Conservation (phyloP, 2,329 filamentous ascomycete genomes). For the Cladosporium cucumerinum region DNA sequence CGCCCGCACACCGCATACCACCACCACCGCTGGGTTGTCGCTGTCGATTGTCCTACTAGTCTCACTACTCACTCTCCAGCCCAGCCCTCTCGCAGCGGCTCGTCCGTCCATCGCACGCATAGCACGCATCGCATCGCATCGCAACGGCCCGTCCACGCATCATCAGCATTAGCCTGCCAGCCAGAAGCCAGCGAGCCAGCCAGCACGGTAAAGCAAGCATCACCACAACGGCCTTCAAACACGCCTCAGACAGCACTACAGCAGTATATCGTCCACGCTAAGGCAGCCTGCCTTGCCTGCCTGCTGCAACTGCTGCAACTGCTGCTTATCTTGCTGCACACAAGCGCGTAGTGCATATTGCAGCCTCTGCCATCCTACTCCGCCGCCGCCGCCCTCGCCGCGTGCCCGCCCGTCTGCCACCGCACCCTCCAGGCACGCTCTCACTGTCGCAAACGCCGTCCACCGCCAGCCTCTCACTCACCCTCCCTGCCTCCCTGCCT, state of each 20-base stretch:
- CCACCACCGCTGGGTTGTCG: neutral
- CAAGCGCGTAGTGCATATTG: constrained; percentile 16
- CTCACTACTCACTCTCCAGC: neutral
- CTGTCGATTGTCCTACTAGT: neutral
- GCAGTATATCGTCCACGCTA: neutral
- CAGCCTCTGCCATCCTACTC: neutral
- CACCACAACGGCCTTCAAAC: neutral
- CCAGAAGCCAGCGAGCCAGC: constrained; percentile 4
- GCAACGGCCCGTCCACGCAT: constrained; percentile 16
- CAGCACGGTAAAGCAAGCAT: neutral
- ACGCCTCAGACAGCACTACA: neutral
- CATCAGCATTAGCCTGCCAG: neutral
- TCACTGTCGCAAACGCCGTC: constrained; percentile 3
- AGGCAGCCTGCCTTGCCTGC: constrained; percentile 15
- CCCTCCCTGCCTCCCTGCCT: neutral
- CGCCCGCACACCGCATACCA: constrained; percentile 16
- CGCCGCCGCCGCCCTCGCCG: neutral
- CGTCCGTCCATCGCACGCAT: neutral
- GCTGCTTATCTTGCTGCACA: constrained; percentile 7
- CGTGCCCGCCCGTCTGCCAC: constrained; percentile 13
- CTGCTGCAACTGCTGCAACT: neutral
- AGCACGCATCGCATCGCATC: constrained; percentile 6
- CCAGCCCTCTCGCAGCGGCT: constrained; percentile 9
- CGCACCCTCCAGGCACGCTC: neutral
- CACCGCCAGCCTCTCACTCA: neutral